A percentile compares a stretch with the other conserved stretches of the same genome.
phyloP scores from a whole-genome alignment of 495 filamentous ascomycete genomes.

The Tetracladium marchalianum region DNA sequence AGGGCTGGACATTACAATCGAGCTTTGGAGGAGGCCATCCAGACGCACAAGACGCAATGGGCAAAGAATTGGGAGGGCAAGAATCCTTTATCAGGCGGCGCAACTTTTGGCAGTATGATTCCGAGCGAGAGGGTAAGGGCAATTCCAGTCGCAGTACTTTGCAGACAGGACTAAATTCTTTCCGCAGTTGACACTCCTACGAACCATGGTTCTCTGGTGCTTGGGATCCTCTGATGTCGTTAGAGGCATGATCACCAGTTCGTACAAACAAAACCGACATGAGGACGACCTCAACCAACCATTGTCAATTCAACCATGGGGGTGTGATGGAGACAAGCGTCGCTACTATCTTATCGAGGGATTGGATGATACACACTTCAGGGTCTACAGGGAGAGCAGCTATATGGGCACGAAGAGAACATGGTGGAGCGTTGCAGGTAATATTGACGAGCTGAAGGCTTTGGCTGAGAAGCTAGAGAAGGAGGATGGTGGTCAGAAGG shows the following conservation, averaged over 20 bases:
- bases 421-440: constrained; percentile 90
- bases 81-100: constrained; percentile 72
- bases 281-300: constrained; percentile 91
- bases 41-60: constrained; percentile 82
- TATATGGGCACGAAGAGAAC: constrained; percentile 63
- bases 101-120: constrained; percentile 68
- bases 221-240: constrained; percentile 83
- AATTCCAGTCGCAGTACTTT: not conserved
- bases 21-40: constrained; percentile 87
- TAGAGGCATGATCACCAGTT: constrained; percentile 68
- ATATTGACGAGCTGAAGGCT: constrained; percentile 71
- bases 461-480: constrained; percentile 64
- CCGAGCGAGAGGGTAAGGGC: constrained; percentile 68
- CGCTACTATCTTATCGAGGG: constrained; percentile 92
- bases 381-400: constrained; percentile 92
- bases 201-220: constrained; percentile 77
- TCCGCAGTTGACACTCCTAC: constrained; percentile 65
- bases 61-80: constrained; percentile 74
- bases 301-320: constrained; percentile 91
- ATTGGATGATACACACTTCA: constrained; percentile 84
- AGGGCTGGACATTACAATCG: constrained; percentile 82
- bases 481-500: constrained; percentile 68
- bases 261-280: constrained; percentile 81
- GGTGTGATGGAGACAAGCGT: constrained; percentile 79
- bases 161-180: constrained; percentile 11